These are phyloP conservation scores for Teunomyces tritomae DNA, from an alignment of 805 yeast species.

Conservation along the genomic window DNA sequence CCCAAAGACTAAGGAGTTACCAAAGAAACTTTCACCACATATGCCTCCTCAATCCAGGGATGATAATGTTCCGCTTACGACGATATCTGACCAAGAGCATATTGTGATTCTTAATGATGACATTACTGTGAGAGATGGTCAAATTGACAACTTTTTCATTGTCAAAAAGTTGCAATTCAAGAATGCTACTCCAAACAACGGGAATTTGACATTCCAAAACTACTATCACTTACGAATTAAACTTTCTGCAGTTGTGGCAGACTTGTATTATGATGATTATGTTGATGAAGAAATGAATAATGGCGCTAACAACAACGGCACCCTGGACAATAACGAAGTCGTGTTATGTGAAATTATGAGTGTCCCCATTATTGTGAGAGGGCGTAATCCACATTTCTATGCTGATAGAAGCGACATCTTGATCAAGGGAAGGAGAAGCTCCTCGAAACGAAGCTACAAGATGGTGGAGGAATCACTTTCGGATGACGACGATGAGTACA, in stretches of 20 bases:
- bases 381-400: constrained; percentile 61
- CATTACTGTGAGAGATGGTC: constrained; percentile 15
- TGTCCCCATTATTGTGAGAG: constrained; percentile 56
- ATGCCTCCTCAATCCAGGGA: neutral
- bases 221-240: constrained; percentile 40
- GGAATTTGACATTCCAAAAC: constrained; percentile 44
- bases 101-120: constrained; percentile 26
- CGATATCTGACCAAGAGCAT: constrained; percentile 21
- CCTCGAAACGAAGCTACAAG: constrained; percentile 9
- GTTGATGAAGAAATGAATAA: constrained; percentile 27
- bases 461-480: constrained; percentile 11
- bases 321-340: constrained; percentile 27
- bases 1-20: constrained; percentile 15
- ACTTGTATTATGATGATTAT: constrained; percentile 36
- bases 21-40: neutral
- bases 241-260: constrained; percentile 37
- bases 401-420: constrained; percentile 50
- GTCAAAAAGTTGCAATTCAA: constrained; percentile 47
- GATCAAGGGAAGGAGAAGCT: constrained; percentile 24
- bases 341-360: constrained; percentile 28
- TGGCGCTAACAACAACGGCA: constrained; percentile 10
- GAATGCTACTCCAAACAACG: constrained; percentile 53
- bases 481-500: neutral
- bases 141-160: constrained; percentile 29
- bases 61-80: constrained; percentile 14